phyloP scores from a whole-genome alignment of 805 yeast species.

The Candida easanensis region DNA sequence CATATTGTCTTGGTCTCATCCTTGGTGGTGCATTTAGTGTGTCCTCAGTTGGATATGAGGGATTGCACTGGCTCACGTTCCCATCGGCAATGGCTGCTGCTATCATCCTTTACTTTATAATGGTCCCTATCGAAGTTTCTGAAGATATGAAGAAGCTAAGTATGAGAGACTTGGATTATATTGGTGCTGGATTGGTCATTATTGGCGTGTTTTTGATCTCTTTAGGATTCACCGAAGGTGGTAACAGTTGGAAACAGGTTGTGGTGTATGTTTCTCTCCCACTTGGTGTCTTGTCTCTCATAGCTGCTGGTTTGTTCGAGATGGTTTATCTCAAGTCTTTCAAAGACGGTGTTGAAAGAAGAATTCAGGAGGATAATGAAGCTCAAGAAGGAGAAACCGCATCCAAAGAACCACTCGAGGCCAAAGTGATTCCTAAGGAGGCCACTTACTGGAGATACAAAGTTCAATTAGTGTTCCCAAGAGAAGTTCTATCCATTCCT shows the following conservation, averaged over 20 bases:
- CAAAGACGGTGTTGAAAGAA: slow-evolving; percentile 9
- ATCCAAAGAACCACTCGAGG: background rate
- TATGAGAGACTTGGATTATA: slow-evolving; percentile 32
- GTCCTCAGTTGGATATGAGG: slow-evolving; percentile 37
- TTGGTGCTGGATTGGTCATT: slow-evolving; percentile 27
- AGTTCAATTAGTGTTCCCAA: slow-evolving; percentile 30
- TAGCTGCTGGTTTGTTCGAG: slow-evolving; percentile 32
- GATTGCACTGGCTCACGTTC: slow-evolving; percentile 37
- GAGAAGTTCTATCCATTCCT: slow-evolving; percentile 25
- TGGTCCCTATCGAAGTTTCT: slow-evolving; percentile 29
- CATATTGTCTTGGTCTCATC: slow-evolving; percentile 36
- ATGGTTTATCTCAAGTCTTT: slow-evolving; percentile 19
- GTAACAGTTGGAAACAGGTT: slow-evolving; percentile 40
- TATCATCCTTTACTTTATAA: slow-evolving; percentile 27
- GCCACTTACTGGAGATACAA: slow-evolving; percentile 10
- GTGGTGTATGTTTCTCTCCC: slow-evolving; percentile 39
- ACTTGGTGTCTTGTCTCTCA: slow-evolving; percentile 35
- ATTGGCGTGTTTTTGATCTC: slow-evolving; percentile 32
- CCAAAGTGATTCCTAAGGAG: background rate
- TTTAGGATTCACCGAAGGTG: slow-evolving; percentile 45
- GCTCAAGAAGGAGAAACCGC: background rate
- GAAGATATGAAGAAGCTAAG: slow-evolving; percentile 19
- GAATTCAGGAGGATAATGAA: background rate
- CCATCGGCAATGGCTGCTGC: slow-evolving; percentile 25
- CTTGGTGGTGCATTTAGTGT: slow-evolving; percentile 44